Evolutionary conservation across 2,329 filamentous ascomycete genomes (phyloP), one percentile per base, ranked within the genome.

Genomic region (Diaporthe sp.): DNA sequence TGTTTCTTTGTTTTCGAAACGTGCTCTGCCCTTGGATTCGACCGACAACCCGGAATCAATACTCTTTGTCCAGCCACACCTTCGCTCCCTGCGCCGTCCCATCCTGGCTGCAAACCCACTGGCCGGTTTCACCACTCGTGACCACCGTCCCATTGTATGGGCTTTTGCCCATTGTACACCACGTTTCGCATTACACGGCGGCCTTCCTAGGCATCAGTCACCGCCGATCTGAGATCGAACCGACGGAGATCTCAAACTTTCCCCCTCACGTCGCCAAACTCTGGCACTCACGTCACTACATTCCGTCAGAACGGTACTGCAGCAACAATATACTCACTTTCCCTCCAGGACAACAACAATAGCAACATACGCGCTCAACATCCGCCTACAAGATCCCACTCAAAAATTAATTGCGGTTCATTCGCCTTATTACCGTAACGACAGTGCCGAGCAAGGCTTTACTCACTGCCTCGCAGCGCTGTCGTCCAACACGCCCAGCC

Each of bases 401-500:
- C 25, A 54, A 33, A 33, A 42, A 25, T 5, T 17, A n/a, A 42
- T n/a, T 52, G 70, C 60, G 75, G 70, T 70, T 73, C 70, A 33
- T 52, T 57, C 71, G 60, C 47, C 30, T 35, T 7, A 55, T 42
- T 7, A 45, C 9, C 45, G 12, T 64, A 33, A 33, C 58, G n/a
- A 38, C 30, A 54, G 33, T 54, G 57, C 40, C 57, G 47, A 38
- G 28, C 25, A 25, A 54, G 45, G 40, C 47, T 35, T 30, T 9
- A n/a, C n/a, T 15, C n/a, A 22, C 35, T 52, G 50, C 57, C 60
- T 54, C 66, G 68, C 68, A 40, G 70, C 74, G 55, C 67, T 71
- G 74, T 74, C 75, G 76, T 75, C 75, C 75, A 76, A 82, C 79
- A 55, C 35, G 28, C 33, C 33, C 42, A 28, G 33, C 35, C 78